phyloP scores from a whole-genome alignment of 192 early-diverging fungal species.

The Spizellomyces punctatus region DNA sequence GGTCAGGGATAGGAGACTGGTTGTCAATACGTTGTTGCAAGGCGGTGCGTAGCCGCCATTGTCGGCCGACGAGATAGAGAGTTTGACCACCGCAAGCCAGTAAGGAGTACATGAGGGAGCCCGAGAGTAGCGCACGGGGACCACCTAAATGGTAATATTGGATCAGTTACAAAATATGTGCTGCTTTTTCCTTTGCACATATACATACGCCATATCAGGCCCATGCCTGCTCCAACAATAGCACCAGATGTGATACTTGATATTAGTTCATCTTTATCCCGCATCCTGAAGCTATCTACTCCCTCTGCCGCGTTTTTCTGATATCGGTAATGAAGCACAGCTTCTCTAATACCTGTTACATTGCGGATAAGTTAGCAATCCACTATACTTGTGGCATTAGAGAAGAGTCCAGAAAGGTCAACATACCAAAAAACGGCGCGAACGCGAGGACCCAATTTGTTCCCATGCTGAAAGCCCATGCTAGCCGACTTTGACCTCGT shows the following conservation, averaged over 20 bases:
- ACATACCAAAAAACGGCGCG: constrained; percentile 47
- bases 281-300: constrained; percentile 17
- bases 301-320: constrained; percentile 23
- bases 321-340: constrained; percentile 39
- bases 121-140: constrained; percentile 34
- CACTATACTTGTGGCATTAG: not conserved
- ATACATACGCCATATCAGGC: constrained; percentile 39
- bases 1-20: not conserved
- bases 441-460: constrained; percentile 45
- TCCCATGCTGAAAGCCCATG: constrained; percentile 46
- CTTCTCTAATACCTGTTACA: constrained; percentile 32
- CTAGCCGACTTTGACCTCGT: constrained; percentile 30
- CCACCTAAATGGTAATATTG: constrained; percentile 34
- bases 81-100: constrained; percentile 27
- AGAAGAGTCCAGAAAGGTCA: not conserved
- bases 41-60: constrained; percentile 14
- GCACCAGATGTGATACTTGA: constrained; percentile 35
- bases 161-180: not conserved
- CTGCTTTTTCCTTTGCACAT: not conserved
- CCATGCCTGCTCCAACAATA: constrained; percentile 41
- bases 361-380: not conserved
- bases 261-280: constrained; percentile 46
- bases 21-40: constrained; percentile 14
- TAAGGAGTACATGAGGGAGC: constrained; percentile 39
- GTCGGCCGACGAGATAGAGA: constrained; percentile 1